These are phyloP conservation scores for Botrytis porri DNA, from an alignment of 2,329 filamentous ascomycete genomes.

Conservation along the genomic window DNA sequence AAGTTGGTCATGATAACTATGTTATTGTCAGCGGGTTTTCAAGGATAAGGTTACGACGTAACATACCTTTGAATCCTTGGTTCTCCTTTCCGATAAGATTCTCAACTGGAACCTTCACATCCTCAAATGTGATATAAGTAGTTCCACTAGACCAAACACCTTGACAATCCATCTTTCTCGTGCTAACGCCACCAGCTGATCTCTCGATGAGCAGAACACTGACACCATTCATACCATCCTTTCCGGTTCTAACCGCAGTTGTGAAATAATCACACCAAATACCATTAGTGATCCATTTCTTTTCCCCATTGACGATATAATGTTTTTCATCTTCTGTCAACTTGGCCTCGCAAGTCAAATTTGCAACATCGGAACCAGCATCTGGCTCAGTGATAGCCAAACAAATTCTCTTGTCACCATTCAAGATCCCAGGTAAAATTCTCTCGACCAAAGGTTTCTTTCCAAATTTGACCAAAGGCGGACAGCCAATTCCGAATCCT, in stretches of 20 bases:
- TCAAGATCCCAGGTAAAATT: slow-evolving; percentile 82
- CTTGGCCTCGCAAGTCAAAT: slow-evolving; percentile 93
- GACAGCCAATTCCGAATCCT: slow-evolving; percentile 93
- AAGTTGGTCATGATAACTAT: slow-evolving; percentile 98
- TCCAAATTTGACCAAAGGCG: slow-evolving; percentile 59
- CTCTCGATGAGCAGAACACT: slow-evolving; percentile 91
- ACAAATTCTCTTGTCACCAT: slow-evolving; percentile 95
- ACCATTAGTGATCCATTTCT: slow-evolving; percentile 99
- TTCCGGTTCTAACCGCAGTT: slow-evolving; percentile 87
- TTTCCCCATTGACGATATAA: slow-evolving; percentile 99
- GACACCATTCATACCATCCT: slow-evolving; percentile 87
- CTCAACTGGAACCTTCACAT: slow-evolving; percentile 99
- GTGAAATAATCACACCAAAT: slow-evolving; percentile 98
- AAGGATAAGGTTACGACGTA: neutral
- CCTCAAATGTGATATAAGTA: slow-evolving; percentile 97
- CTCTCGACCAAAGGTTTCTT: slow-evolving; percentile 55
- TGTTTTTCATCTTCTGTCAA: slow-evolving; percentile 94
- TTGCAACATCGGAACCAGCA: slow-evolving; percentile 92
- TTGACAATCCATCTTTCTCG: slow-evolving; percentile 96
- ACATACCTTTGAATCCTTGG: slow-evolving; percentile 81
- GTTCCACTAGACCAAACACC: slow-evolving; percentile 95
- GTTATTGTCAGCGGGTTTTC: slow-evolving; percentile 17
- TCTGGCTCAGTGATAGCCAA: slow-evolving; percentile 96
- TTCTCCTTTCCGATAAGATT: slow-evolving; percentile 98
- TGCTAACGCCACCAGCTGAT: slow-evolving; percentile 77